Base-by-base conservation (phyloP, 371 early-diverging fungal genomes). In the Rhizopus delemar region DNA sequence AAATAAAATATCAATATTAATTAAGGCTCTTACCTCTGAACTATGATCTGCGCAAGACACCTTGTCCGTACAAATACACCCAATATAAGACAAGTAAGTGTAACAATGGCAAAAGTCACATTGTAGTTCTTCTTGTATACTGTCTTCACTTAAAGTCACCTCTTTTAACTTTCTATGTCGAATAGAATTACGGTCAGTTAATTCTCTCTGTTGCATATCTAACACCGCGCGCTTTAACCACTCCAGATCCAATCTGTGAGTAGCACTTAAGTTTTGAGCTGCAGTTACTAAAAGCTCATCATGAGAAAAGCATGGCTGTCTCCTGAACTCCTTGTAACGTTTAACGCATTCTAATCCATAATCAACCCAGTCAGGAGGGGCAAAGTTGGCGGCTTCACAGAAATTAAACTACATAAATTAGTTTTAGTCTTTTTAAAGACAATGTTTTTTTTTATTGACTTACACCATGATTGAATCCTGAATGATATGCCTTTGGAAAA, bases 331-430 rank as follows among this genome's bases (percentile, higher is more conserved):
- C 52, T 87, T 84, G 74, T 98, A 98, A 15, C 90, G 86, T 46
- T 85, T 70, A 4, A 86, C 89, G 66, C 94, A 93, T 35, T 82
- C 84, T 2, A 84, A 59, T n/a, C 94, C 97, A 70, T 74, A 90
- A 2, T 89, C 84, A 16, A 94, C 73, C 98, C 98, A 98, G 66
- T 96, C 92, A 5, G 87, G 77, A 4, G 92, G 86, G 6, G 95
- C 94, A 82, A 97, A 97, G 73, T 98, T 98, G 51, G 97, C 97
- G 0, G 98, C 97, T 71, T 98, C 98, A 46, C 91, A 91, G 68
- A 93, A 91, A 75, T 97, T 97, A 66, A 96, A 91, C 83, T 85
- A 56, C 1, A 51, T 39, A 43, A 60, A 36, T 8, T 8, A 11
- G 11, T 6, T 8, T 36, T 36, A 36, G 36, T 11, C 11, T 41